Base-by-base conservation (phyloP, 2,329 filamentous ascomycete genomes). In the Cytospora piceicola region DNA sequence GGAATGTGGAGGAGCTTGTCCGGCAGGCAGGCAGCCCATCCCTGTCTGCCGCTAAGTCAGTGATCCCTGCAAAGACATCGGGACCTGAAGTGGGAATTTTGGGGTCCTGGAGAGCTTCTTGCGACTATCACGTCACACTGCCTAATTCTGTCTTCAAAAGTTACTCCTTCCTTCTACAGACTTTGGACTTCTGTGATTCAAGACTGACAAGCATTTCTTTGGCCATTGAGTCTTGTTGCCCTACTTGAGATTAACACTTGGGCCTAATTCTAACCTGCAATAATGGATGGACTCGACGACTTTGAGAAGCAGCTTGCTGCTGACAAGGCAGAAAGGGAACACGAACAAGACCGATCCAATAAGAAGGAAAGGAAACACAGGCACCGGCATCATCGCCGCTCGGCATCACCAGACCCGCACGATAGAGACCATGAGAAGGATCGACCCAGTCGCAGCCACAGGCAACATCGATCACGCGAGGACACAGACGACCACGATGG, bases 381-480 rank as follows among this genome's bases (percentile, higher is more conserved):
- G 46, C 73, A 75, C 58, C 70, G 71, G 17, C 72, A 75, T 56
- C 70, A 72, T 30, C 70, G 68, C 61, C 68, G 73, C 61, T 77
- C 78, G 14, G 65, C 69, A 17, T 73, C 72, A 2, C 66, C 70
- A 3, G 71, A 72, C 15, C 64, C 69, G 56, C 71, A 69, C 58
- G 75, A 77, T n/a, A 69, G 69, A 24, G 73, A 75, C 36, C 72
- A 69, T 0, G 71, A 75, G 22, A 70, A 70, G 2, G 75, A 76
- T 22, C 72, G 72, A 2, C 73, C 76, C 36, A 71, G 76, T 34
- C 74, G 76, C 58, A 73, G 74, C 15, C 72, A 74, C 22, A 69
- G 73, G 27, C 74, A 76, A 56, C 74, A 76, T 56, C 73, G 72
- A 36, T 82, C 82, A 0, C 79, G 74, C 63, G 81, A 87, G 58